Evolutionary conservation across 1,284 basidiomycete genomes (phyloP), one percentile per base, ranked within the genome.

Genomic region (Ustilago sp.): DNA sequence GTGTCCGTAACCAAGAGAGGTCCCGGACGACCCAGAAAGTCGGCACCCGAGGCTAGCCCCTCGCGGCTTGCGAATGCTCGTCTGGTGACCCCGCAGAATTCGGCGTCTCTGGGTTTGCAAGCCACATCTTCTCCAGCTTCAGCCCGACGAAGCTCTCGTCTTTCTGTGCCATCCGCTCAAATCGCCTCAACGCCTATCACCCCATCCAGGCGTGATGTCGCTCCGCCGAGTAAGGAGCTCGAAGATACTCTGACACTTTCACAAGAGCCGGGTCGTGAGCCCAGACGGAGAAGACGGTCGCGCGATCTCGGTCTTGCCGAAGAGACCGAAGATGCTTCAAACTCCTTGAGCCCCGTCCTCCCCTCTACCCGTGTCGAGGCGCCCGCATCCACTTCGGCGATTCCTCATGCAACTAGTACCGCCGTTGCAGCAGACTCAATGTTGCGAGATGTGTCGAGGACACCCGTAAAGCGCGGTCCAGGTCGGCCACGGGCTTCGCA

Each of bases 81-180:
- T 19, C 17, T 47, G 50, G 28, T 50, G 3, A 8, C 56, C n/a
- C 12, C 28, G 19, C 55, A 55, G 36, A 58, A 45, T 38, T 15
- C 36, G 8, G 17, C 32, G n/a, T 9, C 43, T 11, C 7, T 45
- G 19, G 34, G 36, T 1, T 36, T n/a, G 19, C 60, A 63, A 8
- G 51, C 2, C 15, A 35, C 52, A 31, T 15, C 54, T 12, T 35
- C 51, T 31, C 13, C 70, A 32, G 35, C 53, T 11, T 53, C 65
- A 15, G 39, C 70, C 17, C 61, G 69, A 51, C 63, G 69, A 17
- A 72, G 69, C 43, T 13, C 63, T 6, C 61, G 70, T 17, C 58
- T 73, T 36, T 73, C 65, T 8, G 11, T 73, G 54, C 58, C 70
- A 5, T 32, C 51, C 1, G 17, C 34, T 9, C 17, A n/a, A 15